A percentile compares a stretch with the other conserved stretches of the same genome.
phyloP scores from a whole-genome alignment of 2,329 filamentous ascomycete genomes.

The Botrytis pseudocinerea region DNA sequence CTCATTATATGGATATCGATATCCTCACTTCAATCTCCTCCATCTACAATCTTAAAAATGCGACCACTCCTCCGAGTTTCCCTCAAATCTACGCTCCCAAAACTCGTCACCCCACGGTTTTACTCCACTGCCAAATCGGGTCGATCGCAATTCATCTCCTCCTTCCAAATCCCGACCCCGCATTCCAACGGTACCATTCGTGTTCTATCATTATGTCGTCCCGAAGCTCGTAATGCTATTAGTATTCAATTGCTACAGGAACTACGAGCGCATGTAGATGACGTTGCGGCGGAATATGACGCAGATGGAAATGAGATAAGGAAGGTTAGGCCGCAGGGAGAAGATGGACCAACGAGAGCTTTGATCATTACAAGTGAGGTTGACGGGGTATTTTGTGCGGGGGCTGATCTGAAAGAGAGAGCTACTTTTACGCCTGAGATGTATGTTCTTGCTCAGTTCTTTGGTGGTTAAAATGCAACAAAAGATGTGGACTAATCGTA shows the following conservation, averaged over 20 bases:
- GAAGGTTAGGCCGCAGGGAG: constrained; percentile 50
- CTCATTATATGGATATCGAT: not conserved
- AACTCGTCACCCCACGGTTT: constrained; percentile 18
- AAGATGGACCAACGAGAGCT: constrained; percentile 67
- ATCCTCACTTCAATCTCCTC: not conserved
- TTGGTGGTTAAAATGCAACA: not conserved
- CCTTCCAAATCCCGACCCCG: constrained; percentile 17
- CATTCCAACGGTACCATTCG: constrained; percentile 69
- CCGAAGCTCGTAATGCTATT: constrained; percentile 85
- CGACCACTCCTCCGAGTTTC: not conserved
- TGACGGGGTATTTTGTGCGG: constrained; percentile 89
- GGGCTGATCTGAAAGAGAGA: constrained; percentile 91
- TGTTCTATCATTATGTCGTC: constrained; percentile 83
- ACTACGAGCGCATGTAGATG: constrained; percentile 70
- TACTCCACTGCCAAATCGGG: constrained; percentile 25
- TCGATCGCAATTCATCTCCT: constrained; percentile 22
- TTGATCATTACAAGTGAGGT: constrained; percentile 81
- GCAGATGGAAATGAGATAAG: constrained; percentile 53
- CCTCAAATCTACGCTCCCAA: constrained; percentile 24
- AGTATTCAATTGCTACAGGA: constrained; percentile 73
- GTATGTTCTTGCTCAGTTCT: constrained; percentile 46
- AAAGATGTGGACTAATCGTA: no score
- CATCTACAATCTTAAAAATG: constrained; percentile 3
- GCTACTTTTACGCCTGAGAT: constrained; percentile 73
- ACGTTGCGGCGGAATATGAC: constrained; percentile 65